phyloP scores from a whole-genome alignment of 2,329 filamentous ascomycete genomes.

The Sclerotinia borealis region DNA sequence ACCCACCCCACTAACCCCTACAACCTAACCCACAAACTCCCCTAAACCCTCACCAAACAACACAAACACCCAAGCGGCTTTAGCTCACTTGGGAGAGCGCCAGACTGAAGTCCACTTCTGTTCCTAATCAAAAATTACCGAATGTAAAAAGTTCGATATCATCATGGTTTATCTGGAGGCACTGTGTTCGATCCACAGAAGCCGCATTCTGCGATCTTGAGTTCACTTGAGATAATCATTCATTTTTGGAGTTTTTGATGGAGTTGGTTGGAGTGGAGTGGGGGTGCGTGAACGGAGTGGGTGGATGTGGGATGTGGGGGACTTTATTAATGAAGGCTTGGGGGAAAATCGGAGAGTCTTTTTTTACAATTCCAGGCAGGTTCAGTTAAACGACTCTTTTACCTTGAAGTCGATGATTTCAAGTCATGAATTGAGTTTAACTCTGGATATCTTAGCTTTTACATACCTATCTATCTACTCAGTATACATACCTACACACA shows the following conservation, averaged over 20 bases:
- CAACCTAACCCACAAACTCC: fast-evolving
- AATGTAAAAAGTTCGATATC: neutral
- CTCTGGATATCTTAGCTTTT: too few species aligned
- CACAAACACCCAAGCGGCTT: slow-evolving; percentile 1
- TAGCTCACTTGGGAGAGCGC: slow-evolving; percentile 13
- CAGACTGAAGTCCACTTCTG: slow-evolving; percentile 7
- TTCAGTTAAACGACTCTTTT: too few species aligned
- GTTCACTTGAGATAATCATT: neutral
- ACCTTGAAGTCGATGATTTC: too few species aligned
- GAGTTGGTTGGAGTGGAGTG: neutral
- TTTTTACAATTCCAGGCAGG: too few species aligned
- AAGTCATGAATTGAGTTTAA: too few species aligned
- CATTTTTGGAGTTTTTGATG: neutral
- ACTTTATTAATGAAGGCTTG: too few species aligned
- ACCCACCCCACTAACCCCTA: too few species aligned
- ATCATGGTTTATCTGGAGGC: slow-evolving; percentile 6
- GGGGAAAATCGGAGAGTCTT: too few species aligned
- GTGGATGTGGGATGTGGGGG: too few species aligned
- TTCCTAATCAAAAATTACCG: neutral
- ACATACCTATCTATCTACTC: too few species aligned
- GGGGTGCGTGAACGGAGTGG: neutral
- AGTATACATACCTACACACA: too few species aligned
- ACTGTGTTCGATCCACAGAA: slow-evolving; percentile 13
- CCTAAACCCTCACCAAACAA: neutral
- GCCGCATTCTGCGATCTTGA: slow-evolving; percentile 5